Evolutionary conservation across 108 stramenopile species (phyloP), one percentile per base, ranked within the genome.

Genomic region (Nitzschia putrida): DNA sequence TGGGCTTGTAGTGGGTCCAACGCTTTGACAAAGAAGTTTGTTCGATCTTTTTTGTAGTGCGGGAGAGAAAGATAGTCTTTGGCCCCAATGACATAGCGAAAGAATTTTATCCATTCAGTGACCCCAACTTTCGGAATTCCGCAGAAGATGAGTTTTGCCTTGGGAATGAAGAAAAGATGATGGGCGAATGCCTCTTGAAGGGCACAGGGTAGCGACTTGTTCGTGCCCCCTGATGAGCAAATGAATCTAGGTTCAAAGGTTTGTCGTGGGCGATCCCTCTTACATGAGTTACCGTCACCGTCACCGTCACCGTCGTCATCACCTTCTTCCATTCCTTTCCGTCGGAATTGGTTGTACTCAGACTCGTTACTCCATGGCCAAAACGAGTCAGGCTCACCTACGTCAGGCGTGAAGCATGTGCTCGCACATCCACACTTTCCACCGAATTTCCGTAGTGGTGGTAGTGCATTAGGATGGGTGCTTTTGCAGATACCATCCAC

Each of bases 41-140:
- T 37, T 8, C 39, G 25, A 61, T 86, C 85, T 26, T 39, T 26
- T 59, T 86, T 86, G 53, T 64, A 68, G 26, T 86, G 74, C 0
- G 85, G 85, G 7, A 81, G 10, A 3, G 78, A 76, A 7, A 72
- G 72, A 43, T 85, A 85, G 65, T 85, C 84, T 39, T 76, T 78
- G 41, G 84, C 77, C 12, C 82, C 82, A 25, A 74, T 47, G 16
- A 61, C 61, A 63, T 76, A 80, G 26, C 71, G 50, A 59, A 67
- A 53, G 66, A 83, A 80, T 49, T 80, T 73, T 50, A 80, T 56
- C 84, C 84, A 85, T 55, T 76, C 69, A 4, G 84, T 81, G 20
- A 85, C 72, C 41, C 64, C 71, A 44, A 69, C 77, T 50, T 84
- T 84, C 26, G 83, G 80, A 7, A 84, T 81, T 11, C 80, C 83